Evolutionary conservation across 2,329 filamentous ascomycete species (phyloP), one percentile per base, ranked within the genome.

Genomic region (Neofusicoccum laricinum): DNA sequence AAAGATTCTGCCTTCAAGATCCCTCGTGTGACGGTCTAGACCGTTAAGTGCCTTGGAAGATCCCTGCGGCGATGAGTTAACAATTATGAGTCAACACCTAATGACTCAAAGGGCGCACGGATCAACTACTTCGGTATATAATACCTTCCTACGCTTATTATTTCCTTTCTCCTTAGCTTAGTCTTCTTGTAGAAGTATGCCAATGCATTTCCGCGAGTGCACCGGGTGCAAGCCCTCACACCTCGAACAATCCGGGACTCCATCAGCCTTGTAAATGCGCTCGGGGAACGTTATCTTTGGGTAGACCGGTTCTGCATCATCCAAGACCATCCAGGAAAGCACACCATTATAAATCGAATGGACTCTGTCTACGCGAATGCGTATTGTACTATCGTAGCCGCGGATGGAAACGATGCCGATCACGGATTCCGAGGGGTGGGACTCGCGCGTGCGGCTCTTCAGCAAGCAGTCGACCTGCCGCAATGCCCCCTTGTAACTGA

Each of bases 251-350:
- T 57, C 10, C 19, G 17, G 17, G 51, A 57, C 17, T 5, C 51
- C 19, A n/a, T 57, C 12, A 14, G 17, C 10, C 51, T 57, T 4
- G 14, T 57, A 2, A 36, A 11, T 1, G 15, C 12, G 11, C 2
- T 57, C 12, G 50, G 49, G 1, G 32, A 58, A 8, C 41, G 45
- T 2, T 66, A 53, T 41, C 61, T 66, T 17, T 66, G 64, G 64
- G 64, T 66, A 0, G 64, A 66, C 43, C 40, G 61, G 21, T 25
- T 64, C 8, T 66, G 64, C 46, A 66, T 66, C n/a, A 40, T 64
- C 10, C 61, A 63, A 38, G 61, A 66, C 40, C 32, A 61, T 21
- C 12, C 4, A 25, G 30, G n/a, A 17, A 66, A 51, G 19, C 10
- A 66, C 5, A 2, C 19, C 17, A 41, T 46, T 10, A 64, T 64